Base-by-base conservation (phyloP, 345 rosid genomes). In the Geranium rotundifolium region DNA sequence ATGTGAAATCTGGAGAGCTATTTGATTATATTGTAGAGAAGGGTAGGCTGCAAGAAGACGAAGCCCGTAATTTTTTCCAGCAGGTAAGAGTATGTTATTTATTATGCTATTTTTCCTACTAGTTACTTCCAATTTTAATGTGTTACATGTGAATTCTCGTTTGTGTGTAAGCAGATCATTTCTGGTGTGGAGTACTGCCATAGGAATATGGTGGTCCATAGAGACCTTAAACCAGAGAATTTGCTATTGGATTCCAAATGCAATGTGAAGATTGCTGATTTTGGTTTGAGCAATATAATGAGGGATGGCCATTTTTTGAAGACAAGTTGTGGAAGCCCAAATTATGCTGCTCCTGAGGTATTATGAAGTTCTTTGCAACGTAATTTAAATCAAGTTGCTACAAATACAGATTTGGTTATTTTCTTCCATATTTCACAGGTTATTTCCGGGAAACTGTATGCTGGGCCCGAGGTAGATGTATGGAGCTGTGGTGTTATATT, bases 401-500 rank as follows among this genome's bases (percentile, higher is more conserved):
- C 30, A 58, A 12, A 5, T 8, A 58, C n/a, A 13, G n/a, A 23
- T 31, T 30, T 30, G 37, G 4, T 50, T 27, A 37, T 49, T 54
- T 61, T 19, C 19, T 61, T 10, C 54, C 46, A 39, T 61, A 41
- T 19, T 39, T 62, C 79, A 46, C 76, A 95, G 97, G 97, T 95
- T 23, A 95, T 95, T 63, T 90, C 96, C 17, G 97, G 99, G 54
- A 95, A 95, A 67, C 69, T 88, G 73, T 95, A 95, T 72, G 96
- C 95, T 67, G 99, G 99, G 12, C 95, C 96, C 69, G 99, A 90
- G 79, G 99, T 95, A 62, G 99, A 95, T 77, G 99, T 95, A 46
- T 95, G 99, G 99, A 95, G 99, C 76, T 95, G 99, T 68, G 99
- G 99, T 39, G 97, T 95, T 59, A 95, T 90, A 69, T 79, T 95